Evolutionary conservation across 345 rosid genomes (phyloP), one percentile per base, ranked within the genome.

Genomic region (Camelina hispida): DNA sequence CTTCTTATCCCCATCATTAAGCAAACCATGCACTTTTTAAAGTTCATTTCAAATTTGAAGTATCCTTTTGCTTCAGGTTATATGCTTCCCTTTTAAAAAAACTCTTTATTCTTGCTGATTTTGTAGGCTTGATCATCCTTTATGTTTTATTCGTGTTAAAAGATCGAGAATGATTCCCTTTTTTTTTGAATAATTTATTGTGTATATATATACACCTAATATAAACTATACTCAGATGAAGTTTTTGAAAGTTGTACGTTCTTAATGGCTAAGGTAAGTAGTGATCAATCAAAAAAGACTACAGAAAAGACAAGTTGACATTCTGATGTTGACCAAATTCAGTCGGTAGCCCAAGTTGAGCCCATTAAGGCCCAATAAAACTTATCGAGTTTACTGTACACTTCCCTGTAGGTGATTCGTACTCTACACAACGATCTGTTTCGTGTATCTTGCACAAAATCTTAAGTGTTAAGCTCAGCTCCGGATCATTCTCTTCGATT

Each of bases 401-500:
- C 77, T 42, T 51, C 3, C 9, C 65, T 44, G 73, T 20, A 59
- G 17, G 7, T 3, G 77, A 71, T 8, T 59, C 8, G 22, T 0
- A 13, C 23, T 23, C 12, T 17, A 20, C 12, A 65, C 55, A 72
- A 60, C 81, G 77, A 67, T 67, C 77, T 65, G 73, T 66, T 61
- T 66, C 63, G 54, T 42, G 22, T 20, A 20, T 71, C 58, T 14
- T 72, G 56, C 63, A 4, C 22, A 46, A 53, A 43, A 58, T 42
- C 62, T 17, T 17, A 38, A 74, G 73, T 37, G 74, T 51, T 62
- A 34, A 43, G 15, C 77, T 58, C 69, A 53, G 64, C 77, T 60
- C 65, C 67, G 77, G 77, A 72, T 78, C 81, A 58, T 10, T 42
- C 57, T 78, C 64, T 53, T 38, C 65, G 51, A 32, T 15, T 66